A percentile compares a stretch with the other conserved stretches of the same genome.
Evolutionary conservation across 2,329 filamentous ascomycete genomes (phyloP).

Genomic region (Alternaria gansuensis): DNA sequence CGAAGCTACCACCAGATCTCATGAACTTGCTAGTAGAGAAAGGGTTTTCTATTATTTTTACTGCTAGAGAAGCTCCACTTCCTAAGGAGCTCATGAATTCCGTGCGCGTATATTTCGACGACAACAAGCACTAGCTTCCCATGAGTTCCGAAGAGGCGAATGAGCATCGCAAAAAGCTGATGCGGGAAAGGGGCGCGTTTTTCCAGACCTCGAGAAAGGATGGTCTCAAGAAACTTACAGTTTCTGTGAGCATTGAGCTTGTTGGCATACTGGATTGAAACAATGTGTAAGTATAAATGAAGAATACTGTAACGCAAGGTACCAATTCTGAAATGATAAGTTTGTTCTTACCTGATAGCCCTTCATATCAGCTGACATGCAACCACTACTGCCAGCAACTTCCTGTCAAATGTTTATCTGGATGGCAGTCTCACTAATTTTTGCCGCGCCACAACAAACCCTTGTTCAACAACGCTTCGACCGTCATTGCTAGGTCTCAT

Average conservation of each 20-base stretch:
- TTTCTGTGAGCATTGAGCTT: conserved; percentile 29
- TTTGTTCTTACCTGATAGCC: background rate
- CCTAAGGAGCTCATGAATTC: conserved; percentile 30
- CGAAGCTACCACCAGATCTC: conserved; percentile 30
- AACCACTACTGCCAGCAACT: background rate
- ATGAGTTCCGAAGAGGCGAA: conserved; percentile 32
- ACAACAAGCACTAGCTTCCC: conserved; percentile 8
- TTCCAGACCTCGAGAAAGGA: conserved; percentile 5
- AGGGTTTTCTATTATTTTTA: background rate
- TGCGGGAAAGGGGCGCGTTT: conserved; percentile 23
- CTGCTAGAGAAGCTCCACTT: conserved; percentile 7
- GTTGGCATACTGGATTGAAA: background rate
- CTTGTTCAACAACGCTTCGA: background rate
- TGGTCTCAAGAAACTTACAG: conserved; percentile 18
- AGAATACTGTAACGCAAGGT: background rate
- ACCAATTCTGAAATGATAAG: background rate
- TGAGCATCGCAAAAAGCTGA: conserved; percentile 15
- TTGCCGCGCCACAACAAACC: background rate
- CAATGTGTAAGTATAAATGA: background rate
- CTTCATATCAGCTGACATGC: background rate
- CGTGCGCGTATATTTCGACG: conserved; percentile 21
- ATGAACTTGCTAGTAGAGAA: conserved; percentile 23
- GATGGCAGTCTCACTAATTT: background rate
- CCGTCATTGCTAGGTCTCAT: conserved; percentile 1
- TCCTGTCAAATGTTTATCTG: background rate